A percentile compares a stretch with the other conserved stretches of the same genome.
Evolutionary conservation across 768 basidiomycete genomes (phyloP).

Genomic region (Lentinula sp.): DNA sequence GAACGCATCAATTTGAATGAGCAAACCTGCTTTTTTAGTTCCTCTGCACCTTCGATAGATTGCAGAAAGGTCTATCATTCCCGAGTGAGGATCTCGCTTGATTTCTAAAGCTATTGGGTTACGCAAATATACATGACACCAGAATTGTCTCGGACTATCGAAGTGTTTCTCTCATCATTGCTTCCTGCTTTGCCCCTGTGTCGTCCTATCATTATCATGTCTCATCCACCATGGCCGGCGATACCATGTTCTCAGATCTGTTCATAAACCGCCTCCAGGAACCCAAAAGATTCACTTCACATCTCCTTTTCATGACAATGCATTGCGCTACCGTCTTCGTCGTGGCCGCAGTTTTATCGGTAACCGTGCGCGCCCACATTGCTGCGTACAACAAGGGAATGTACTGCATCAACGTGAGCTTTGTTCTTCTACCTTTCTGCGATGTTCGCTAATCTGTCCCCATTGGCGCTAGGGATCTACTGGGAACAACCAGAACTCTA

Average conservation of each 20-base stretch:
- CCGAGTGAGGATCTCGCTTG: background rate
- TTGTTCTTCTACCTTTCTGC: too few relatives aligned
- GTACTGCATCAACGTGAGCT: slow-evolving; percentile 8
- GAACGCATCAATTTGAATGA: background rate
- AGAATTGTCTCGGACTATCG: background rate
- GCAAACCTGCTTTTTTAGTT: too few relatives aligned
- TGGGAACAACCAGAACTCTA: background rate
- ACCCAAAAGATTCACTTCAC: background rate
- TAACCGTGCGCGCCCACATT: slow-evolving; percentile 12
- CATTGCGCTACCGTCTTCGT: background rate
- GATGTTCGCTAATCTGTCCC: background rate
- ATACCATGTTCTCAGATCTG: background rate
- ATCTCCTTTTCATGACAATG: background rate
- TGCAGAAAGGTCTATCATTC: background rate
- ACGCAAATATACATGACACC: background rate
- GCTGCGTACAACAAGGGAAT: slow-evolving; percentile 10
- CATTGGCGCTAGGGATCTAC: background rate
- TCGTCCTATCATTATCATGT: too few relatives aligned
- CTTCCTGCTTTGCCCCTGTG: background rate
- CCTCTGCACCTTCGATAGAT: background rate
- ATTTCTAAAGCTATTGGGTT: background rate
- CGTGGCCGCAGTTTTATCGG: background rate
- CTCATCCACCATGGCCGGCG: background rate
- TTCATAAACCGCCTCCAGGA: background rate
- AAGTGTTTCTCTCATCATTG: background rate